phyloP scores from a whole-genome alignment of 257 asterid species.

The Cruciata laevipes region DNA sequence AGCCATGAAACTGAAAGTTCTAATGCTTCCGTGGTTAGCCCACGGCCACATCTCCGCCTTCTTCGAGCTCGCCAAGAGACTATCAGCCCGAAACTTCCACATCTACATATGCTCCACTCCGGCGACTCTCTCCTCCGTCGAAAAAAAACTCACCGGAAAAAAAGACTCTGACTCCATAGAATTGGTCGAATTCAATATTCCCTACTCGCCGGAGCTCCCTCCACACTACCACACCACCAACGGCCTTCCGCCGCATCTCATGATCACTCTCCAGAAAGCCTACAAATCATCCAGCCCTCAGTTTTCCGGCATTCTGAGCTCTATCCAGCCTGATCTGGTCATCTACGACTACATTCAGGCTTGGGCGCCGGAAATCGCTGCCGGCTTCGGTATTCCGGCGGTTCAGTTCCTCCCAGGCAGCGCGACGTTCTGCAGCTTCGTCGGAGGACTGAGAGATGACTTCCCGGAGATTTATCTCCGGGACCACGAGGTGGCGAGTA shows the following conservation, averaged over 20 bases:
- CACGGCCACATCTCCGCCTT: constrained; percentile 6
- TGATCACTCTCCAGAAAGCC: constrained; percentile 19
- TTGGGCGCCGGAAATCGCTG: constrained; percentile 37
- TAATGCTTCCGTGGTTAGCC: constrained; percentile 16
- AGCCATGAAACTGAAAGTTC: constrained; percentile 4
- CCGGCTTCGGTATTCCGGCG: constrained; percentile 18
- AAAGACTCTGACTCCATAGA: constrained; percentile 13
- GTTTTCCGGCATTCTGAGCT: constrained; percentile 41
- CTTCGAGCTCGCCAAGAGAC: constrained; percentile 7
- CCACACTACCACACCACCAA: constrained; percentile 9
- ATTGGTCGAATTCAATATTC: constrained; percentile 32
- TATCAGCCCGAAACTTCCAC: background rate
- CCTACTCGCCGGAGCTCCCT: constrained; percentile 15
- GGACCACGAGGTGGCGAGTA: background rate
- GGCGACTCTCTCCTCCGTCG: constrained; percentile 31
- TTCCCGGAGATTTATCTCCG: background rate
- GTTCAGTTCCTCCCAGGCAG: constrained; percentile 36
- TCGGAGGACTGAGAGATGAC: background rate
- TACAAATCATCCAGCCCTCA: constrained; percentile 14
- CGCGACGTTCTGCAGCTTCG: constrained; percentile 26
- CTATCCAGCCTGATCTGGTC: constrained; percentile 44
- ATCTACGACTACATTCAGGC: constrained; percentile 24
- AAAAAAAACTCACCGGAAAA: constrained; percentile 20
- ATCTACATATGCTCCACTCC: constrained; percentile 41
- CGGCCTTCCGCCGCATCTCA: constrained; percentile 9